phyloP scores from a whole-genome alignment of 768 basidiomycete genomes.

The Calocera viscosa region DNA sequence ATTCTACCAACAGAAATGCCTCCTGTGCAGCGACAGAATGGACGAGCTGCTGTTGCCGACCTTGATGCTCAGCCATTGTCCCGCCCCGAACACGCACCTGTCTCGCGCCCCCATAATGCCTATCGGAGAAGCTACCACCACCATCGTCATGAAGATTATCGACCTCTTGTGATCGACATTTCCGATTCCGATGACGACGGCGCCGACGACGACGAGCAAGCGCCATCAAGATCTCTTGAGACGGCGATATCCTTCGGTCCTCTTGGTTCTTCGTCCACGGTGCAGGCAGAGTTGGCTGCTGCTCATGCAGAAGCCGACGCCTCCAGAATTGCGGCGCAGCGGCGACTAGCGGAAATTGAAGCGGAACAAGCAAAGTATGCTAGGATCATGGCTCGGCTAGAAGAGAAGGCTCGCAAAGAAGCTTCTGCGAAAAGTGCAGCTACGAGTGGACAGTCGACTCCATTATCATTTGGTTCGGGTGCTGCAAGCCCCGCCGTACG shows the following conservation, averaged over 20 bases:
- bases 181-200: not conserved
- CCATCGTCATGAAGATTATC: not conserved
- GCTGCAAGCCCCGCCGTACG: not conserved
- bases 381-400: not conserved
- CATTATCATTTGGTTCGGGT: not conserved
- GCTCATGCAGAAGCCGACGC: not conserved
- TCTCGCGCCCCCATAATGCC: not conserved
- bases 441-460: not conserved
- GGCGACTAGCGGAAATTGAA: slow-evolving; percentile 1
- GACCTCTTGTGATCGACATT: not conserved
- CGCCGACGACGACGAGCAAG: not conserved
- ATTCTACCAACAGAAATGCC: not conserved
- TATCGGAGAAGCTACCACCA: slow-evolving; percentile 3
- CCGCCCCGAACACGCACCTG: not conserved
- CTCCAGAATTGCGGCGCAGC: not conserved
- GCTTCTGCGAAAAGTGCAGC: not conserved
- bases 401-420: not conserved
- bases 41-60: not conserved
- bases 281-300: not conserved
- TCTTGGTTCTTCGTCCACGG: not conserved
- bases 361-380: slow-evolving; percentile 3
- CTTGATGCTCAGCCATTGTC: not conserved
- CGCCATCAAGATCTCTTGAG: not conserved
- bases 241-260: not conserved
- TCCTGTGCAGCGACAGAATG: not conserved